Base-by-base conservation (phyloP, 2,329 filamentous ascomycete species). In the Colletotrichum karsti region DNA sequence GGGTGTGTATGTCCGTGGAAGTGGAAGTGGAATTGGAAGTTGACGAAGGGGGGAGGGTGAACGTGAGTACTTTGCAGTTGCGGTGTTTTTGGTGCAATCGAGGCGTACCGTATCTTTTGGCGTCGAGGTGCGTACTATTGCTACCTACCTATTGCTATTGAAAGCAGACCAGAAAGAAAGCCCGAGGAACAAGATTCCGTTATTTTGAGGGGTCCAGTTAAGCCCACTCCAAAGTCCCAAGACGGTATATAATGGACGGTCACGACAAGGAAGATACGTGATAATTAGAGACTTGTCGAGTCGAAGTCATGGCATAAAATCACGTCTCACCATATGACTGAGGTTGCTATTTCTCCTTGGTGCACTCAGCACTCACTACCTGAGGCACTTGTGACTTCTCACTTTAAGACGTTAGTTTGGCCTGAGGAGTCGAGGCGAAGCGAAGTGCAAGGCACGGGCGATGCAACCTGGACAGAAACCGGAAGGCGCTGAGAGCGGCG, bases 1-100 rank as follows among this genome's bases (percentile, higher is more conserved):
- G 51, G 33, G 22, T 12, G 59, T 20, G 41, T 57, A 28, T 55
- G 58, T 4, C 35, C 41, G 51, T 18, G 53, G 54, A 33, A 18
- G 63, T 20, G 56, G 4, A 50, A 66, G 53, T 62, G 63, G 58
- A 39, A 63, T 22, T 63, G 59, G 39, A 61, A 39, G 56, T 48
- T 57, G 41, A 63, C 33, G 50, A 66, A 33, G 44, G 63, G 10
- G 22, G 24, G 58, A 48, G 39, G 28, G 33, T 24, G 12, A 42
- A 24, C 12, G 48, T 42, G 56, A 9, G 22, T 50, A 50, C 46
- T 33, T 50, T 50, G 46, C 46, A 5, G 15, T 18, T 7, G 22
- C 18, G 24, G 28, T 13, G 46, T 30, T 10, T 33, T 53, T 13
- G 15, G 37, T 22, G 37, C 24, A 6, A 9, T 1, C 7, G 15